These are phyloP conservation scores for Bipolaris cookei DNA, from an alignment of 2,329 filamentous ascomycete genomes.

Conservation along the genomic window DNA sequence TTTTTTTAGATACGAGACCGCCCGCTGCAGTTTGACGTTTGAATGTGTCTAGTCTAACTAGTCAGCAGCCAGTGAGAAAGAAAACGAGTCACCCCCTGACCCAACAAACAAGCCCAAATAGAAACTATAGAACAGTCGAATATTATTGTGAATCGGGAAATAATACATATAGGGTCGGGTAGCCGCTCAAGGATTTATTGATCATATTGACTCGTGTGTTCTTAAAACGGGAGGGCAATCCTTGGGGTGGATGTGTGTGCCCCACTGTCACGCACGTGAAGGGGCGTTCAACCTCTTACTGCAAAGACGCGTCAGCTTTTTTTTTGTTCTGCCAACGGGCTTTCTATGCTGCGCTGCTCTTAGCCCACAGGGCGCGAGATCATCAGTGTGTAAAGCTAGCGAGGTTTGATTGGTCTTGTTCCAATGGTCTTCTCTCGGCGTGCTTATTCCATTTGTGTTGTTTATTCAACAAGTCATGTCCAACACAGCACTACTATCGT, in stretches of 20 bases:
- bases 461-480: background rate
- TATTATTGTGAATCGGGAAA: background rate
- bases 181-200: background rate
- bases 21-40: constrained; percentile 3
- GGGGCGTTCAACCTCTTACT: constrained; percentile 2
- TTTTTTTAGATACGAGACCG: constrained; percentile 6
- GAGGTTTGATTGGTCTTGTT: background rate
- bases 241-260: background rate
- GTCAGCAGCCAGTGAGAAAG: background rate
- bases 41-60: no score
- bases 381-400: no score
- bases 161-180: no score
- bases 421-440: background rate
- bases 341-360: background rate
- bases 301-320: constrained; percentile 4
- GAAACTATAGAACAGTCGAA: background rate
- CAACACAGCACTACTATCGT: background rate
- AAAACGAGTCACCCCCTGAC: background rate
- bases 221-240: no score
- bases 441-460: background rate
- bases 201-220: background rate
- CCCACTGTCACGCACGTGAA: background rate
- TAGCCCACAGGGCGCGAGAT: no score
- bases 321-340: background rate
- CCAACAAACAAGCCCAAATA: background rate